Evolutionary conservation across 331 rosid genomes (phyloP), one percentile per base, ranked within the genome.

Genomic region (Rhamnella rubrinervis): DNA sequence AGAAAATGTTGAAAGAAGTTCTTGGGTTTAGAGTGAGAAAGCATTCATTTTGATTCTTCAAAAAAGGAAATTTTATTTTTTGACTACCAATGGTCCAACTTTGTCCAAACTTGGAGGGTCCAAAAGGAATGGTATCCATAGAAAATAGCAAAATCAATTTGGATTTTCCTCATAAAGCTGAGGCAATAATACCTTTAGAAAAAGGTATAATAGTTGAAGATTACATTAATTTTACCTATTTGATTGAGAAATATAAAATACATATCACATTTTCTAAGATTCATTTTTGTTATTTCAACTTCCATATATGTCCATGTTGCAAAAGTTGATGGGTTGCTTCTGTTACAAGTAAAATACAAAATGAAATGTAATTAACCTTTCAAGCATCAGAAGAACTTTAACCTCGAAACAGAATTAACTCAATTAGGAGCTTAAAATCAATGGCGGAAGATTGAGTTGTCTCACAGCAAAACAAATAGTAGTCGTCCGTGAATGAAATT

Each of bases 61-160:
- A 51, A 15, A 51, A 51, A n/a, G 20, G 16, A 2, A 51, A 51
- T 2, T n/a, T 7, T 50, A 14, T 50, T 51, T 51, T 52, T 52
- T 3, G 3, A 4, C 31, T 2, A 10, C 59, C 16, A 49, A 15
- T 65, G 55, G 46, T 20, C 62, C 28, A 7, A 44, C 26, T n/a
- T 59, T 23, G 65, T 68, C 74, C 74, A 70, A 70, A 55, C 62
- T 61, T 55, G 66, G 64, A 59, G 21, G 18, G 41, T 62, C 73
- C 68, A 65, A 55, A 21, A 10, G 20, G 49, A 56, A 66, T 53
- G 59, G 53, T 7, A 61, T 53, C 57, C 23, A 35, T 41, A 2
- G 0, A 28, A 28, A 66, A 67, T n/a, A 72, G 72, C 59, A 55
- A 38, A 8, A 40, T 25, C 14, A 57, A n/a, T 19, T 58, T 65